These are phyloP conservation scores for Dictyophora rubrovolvata DNA, from an alignment of 768 basidiomycete genomes.

Conservation along the genomic window DNA sequence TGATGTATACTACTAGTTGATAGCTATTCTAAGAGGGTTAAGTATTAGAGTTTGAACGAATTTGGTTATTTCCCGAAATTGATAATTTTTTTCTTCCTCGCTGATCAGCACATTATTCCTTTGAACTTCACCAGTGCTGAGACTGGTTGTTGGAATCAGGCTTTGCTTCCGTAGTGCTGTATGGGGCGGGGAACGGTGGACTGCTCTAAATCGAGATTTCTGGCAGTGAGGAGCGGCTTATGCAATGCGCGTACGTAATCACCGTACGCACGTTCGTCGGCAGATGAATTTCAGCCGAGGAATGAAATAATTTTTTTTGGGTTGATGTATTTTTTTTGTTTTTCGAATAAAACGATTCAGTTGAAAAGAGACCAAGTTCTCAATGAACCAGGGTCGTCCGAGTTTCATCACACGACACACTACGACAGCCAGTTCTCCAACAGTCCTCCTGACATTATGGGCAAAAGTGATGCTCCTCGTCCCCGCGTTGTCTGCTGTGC, in stretches of 20 bases:
- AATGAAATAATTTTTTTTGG: background rate
- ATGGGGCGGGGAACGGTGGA: background rate
- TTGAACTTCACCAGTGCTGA: background rate
- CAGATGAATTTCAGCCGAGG: background rate
- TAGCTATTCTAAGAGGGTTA: background rate
- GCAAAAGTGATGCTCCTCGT: conserved; percentile 64
- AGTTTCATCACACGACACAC: background rate
- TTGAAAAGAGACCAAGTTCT: background rate
- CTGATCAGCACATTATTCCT: too few relatives aligned
- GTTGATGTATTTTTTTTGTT: background rate
- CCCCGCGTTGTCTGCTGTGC: conserved; percentile 88
- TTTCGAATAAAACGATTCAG: background rate
- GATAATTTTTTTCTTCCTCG: too few relatives aligned
- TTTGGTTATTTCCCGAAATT: too few relatives aligned
- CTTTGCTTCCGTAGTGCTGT: background rate
- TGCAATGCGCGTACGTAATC: background rate
- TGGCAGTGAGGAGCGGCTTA: background rate
- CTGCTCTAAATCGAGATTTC: background rate
- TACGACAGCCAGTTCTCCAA: background rate
- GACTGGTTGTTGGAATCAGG: background rate
- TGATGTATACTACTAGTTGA: background rate
- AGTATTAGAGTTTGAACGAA: background rate
- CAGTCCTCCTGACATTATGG: conserved; percentile 22
- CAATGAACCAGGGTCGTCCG: background rate
- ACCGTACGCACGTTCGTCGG: conserved; percentile 9